Conservation (phyloP, 805 yeast genomes). For the Pichia occidentalis region DNA sequence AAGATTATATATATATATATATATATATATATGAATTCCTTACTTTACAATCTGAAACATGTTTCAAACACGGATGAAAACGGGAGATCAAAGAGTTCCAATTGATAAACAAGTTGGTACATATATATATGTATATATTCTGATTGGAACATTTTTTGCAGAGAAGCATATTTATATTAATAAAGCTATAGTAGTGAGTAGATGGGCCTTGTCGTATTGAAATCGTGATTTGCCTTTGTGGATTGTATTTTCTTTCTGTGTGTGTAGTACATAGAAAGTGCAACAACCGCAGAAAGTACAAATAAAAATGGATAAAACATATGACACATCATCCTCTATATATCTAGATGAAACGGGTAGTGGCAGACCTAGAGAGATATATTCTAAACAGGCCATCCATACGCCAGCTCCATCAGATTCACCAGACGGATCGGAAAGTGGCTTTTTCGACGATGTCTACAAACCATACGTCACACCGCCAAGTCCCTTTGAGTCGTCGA, state of each 20-base stretch:
- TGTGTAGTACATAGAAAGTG: too few species aligned
- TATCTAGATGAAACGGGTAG: neutral
- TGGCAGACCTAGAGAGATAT: neutral
- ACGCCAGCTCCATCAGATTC: neutral
- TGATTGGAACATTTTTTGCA: too few species aligned
- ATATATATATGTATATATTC: too few species aligned
- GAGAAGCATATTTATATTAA: too few species aligned
- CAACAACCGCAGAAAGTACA: neutral
- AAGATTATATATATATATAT: too few species aligned
- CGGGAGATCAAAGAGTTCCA: neutral
- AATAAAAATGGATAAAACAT: neutral
- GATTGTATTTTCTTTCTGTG: too few species aligned
- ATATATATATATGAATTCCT: too few species aligned
- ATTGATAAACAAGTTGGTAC: too few species aligned
- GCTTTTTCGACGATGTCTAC: conserved; percentile 12
- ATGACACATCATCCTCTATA: conserved; percentile 9
- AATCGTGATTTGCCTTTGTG: too few species aligned
- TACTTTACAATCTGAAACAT: conserved; percentile 8
- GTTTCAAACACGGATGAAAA: conserved; percentile 2
- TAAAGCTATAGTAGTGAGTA: too few species aligned
- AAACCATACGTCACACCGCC: conserved; percentile 16
- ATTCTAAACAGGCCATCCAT: neutral
- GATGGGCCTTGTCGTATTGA: too few species aligned
- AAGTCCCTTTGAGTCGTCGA: conserved; percentile 13
- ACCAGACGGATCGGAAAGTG: neutral